Base-by-base conservation (phyloP, 2,329 filamentous ascomycete genomes). In the Colletotrichum gloeosporioides region DNA sequence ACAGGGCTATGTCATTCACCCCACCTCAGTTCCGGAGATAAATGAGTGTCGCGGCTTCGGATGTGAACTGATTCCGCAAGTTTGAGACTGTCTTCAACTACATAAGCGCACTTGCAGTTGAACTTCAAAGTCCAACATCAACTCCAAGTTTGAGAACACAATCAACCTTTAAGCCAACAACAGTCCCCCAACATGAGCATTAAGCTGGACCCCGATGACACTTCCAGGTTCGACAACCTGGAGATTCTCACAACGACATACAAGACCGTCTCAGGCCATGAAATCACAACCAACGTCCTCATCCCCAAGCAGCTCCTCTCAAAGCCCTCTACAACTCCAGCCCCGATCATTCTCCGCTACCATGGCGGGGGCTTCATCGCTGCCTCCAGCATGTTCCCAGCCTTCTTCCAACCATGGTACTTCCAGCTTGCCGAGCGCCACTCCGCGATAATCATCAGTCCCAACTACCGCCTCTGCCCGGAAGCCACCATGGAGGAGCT, bases 321-420 rank as follows among this genome's bases (percentile, higher is more conserved):
- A 77, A n/a, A 31, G 4, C n/a, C 65, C 0, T 29, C 36, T 18
- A 16, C 31, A 7, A 22, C 32, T 4, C 61, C 61, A 32, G 49
- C 39, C 12, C 65, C 71, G 5, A 32, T 69, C 1, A 53, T 73
- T 18, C 36, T 73, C 29, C 77, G 82, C 31, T 65, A 82, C 1
- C 81, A 83, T n/a, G 81, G 81, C 0, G 81, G 81, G 0, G 82
- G 80, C 22, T 77, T 83, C 0, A 76, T 79, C 22, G 78, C 72
- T 16, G 80, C 63, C 0, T 77, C 81, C 7, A 75, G 72, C 10
- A 15, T 83, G 0, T 82, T 79, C 8, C 75, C 77, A 0, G 71
- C 78, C 2, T 82, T 83, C 69, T 83, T 83, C 39, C 72, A 79
- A 1, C 78, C 61, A 1, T 82, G 78, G 78, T 68, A 76, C 3